Evolutionary conservation across 2,329 filamentous ascomycete species (phyloP).

Genomic region (Colletotrichum falcatum): DNA sequence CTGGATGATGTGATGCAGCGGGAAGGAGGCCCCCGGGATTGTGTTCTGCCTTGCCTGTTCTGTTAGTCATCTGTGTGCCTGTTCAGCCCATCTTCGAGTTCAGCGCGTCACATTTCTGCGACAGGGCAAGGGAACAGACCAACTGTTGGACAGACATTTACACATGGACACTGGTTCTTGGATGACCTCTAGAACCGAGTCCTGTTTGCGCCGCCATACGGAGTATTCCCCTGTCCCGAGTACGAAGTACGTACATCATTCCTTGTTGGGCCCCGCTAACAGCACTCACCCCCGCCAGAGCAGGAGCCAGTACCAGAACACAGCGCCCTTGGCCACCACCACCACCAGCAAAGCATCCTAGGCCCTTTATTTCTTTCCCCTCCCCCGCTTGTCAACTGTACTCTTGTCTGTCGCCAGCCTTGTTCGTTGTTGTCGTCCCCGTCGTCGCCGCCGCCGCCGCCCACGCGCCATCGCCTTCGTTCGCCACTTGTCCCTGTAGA

Average conservation of each 20-base stretch:
- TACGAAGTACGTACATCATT: too few species aligned
- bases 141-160: background rate
- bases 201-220: background rate
- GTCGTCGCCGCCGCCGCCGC: slow-evolving; percentile 1
- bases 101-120: background rate
- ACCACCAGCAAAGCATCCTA: slow-evolving; percentile 12
- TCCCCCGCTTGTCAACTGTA: slow-evolving; percentile 32
- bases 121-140: background rate
- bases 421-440: background rate
- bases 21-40: background rate
- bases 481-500: slow-evolving; percentile 1
- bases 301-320: slow-evolving; percentile 2
- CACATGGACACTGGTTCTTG: background rate
- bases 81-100: background rate
- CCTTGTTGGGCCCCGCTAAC: slow-evolving; percentile 1
- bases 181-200: too few species aligned
- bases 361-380: slow-evolving; percentile 35
- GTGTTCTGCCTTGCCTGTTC: background rate
- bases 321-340: background rate
- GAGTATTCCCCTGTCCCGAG: background rate
- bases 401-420: slow-evolving; percentile 23
- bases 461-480: slow-evolving; percentile 1
- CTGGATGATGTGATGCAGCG: background rate
- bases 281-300: background rate
- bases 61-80: too few species aligned